These are phyloP conservation scores for Pestalotiopsis sp. DNA, from an alignment of 2,329 filamentous ascomycete genomes.

Conservation along the genomic window DNA sequence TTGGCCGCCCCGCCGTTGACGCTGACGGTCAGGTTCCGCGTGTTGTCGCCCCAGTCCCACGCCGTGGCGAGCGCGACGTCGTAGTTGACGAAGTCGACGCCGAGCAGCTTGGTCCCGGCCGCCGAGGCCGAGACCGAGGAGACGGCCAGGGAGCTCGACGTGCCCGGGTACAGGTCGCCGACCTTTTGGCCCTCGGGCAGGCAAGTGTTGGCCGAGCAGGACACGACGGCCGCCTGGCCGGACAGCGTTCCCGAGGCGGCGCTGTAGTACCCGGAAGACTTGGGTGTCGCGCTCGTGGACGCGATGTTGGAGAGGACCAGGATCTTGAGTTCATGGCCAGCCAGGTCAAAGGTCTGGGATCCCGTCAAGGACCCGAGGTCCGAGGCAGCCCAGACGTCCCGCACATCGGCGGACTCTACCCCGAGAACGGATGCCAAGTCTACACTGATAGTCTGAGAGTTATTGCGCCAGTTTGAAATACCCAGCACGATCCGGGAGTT, in stretches of 20 bases:
- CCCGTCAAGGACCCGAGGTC: slow-evolving; percentile 37
- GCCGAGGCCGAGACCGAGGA: slow-evolving; percentile 30
- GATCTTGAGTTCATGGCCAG: slow-evolving; percentile 41
- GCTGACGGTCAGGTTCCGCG: slow-evolving; percentile 50
- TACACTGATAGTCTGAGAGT: slow-evolving; percentile 42
- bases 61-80: slow-evolving; percentile 45
- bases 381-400: slow-evolving; percentile 41
- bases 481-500: slow-evolving; percentile 44
- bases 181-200: slow-evolving; percentile 46
- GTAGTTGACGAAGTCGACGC: slow-evolving; percentile 56
- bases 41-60: slow-evolving; percentile 48
- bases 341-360: slow-evolving; percentile 33
- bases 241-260: slow-evolving; percentile 37
- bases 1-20: slow-evolving; percentile 46
- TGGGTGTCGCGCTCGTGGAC: slow-evolving; percentile 17
- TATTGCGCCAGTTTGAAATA: slow-evolving; percentile 52
- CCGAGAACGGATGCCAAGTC: slow-evolving; percentile 43
- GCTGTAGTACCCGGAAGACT: slow-evolving; percentile 40
- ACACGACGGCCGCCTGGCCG: slow-evolving; percentile 34
- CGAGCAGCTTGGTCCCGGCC: slow-evolving; percentile 40
- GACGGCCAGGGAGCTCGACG: slow-evolving; percentile 37
- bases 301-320: slow-evolving; percentile 39
- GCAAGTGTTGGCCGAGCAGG: slow-evolving; percentile 42
- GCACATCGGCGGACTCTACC: slow-evolving; percentile 38
- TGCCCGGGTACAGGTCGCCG: slow-evolving; percentile 34